A percentile compares a stretch with the other conserved stretches of the same genome.
These are phyloP conservation scores for Parafenestella ontariensis DNA, from an alignment of 2,329 filamentous ascomycete genomes.

Conservation along the genomic window DNA sequence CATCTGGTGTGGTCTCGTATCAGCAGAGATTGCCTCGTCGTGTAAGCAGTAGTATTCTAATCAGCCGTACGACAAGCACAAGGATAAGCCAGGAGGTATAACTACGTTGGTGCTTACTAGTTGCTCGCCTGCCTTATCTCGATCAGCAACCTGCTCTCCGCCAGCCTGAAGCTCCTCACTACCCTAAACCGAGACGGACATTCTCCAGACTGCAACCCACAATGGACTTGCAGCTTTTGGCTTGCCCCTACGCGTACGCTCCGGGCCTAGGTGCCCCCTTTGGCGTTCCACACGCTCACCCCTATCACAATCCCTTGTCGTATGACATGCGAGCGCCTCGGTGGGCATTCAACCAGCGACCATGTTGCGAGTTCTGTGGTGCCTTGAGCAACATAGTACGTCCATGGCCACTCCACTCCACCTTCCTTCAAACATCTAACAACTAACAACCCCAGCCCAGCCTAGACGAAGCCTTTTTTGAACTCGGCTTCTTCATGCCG, in stretches of 20 bases:
- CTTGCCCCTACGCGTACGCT: constrained; percentile 5
- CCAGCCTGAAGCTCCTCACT: neutral
- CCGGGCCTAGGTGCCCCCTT: neutral
- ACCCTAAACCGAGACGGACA: neutral
- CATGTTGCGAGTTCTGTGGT: constrained; percentile 18
- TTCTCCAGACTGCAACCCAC: neutral
- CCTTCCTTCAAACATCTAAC: neutral
- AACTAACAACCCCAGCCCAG: constrained; percentile 7
- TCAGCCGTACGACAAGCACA: neutral
- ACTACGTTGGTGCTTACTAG: neutral
- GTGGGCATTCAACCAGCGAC: constrained; percentile 9
- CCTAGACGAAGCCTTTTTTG: constrained; percentile 1
- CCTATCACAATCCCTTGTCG: constrained; percentile 3
- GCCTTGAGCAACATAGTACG: constrained; percentile 10
- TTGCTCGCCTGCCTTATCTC: neutral
- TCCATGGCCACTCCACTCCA: neutral
- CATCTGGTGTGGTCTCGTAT: neutral
- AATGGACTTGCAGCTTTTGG: neutral
- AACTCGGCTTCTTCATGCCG: constrained; percentile 5
- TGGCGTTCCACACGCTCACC: constrained; percentile 2
- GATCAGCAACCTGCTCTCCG: neutral
- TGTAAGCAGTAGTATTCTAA: constrained; percentile 6
- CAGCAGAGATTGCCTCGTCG: neutral
- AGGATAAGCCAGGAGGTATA: neutral
- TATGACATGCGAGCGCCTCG: constrained; percentile 1